phyloP scores from a whole-genome alignment of 176 grass and related monocot genomes.

The Aegilops umbellulata region DNA sequence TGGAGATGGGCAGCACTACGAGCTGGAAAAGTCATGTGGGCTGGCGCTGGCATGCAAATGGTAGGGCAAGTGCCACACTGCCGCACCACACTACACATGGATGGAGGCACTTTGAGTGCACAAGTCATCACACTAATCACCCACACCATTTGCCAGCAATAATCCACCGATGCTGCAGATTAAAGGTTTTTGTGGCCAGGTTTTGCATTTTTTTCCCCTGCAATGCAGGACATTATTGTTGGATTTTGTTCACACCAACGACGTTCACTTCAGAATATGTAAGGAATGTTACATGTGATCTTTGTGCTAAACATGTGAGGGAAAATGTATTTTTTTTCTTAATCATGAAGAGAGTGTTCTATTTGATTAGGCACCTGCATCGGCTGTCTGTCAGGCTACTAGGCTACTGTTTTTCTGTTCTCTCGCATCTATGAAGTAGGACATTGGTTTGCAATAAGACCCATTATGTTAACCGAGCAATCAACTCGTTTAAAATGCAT shows the following conservation, averaged over 20 bases:
- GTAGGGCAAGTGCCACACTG: conserved; percentile 14
- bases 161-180: not conserved
- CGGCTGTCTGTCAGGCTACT: not conserved
- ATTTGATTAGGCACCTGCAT: conserved; percentile 6
- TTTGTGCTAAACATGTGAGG: not conserved
- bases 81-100: not conserved
- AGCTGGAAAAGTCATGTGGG: conserved; percentile 51
- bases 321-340: too few species aligned
- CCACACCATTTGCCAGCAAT: conserved; percentile 18
- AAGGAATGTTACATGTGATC: not conserved
- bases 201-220: not conserved
- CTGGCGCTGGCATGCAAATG: conserved; percentile 13
- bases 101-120: conserved; percentile 18
- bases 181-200: not conserved
- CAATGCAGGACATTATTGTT: not conserved
- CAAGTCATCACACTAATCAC: conserved; percentile 18
- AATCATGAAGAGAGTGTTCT: not conserved
- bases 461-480: too few species aligned
- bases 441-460: too few species aligned
- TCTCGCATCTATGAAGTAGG: not conserved
- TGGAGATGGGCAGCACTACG: conserved; percentile 9
- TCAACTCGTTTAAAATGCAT: too few species aligned
- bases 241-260: not conserved
- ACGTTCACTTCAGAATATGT: not conserved
- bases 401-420: not conserved